These are phyloP conservation scores for Camellia oleifera DNA, from an alignment of 179 eudicot genomes.

Conservation along the genomic window DNA sequence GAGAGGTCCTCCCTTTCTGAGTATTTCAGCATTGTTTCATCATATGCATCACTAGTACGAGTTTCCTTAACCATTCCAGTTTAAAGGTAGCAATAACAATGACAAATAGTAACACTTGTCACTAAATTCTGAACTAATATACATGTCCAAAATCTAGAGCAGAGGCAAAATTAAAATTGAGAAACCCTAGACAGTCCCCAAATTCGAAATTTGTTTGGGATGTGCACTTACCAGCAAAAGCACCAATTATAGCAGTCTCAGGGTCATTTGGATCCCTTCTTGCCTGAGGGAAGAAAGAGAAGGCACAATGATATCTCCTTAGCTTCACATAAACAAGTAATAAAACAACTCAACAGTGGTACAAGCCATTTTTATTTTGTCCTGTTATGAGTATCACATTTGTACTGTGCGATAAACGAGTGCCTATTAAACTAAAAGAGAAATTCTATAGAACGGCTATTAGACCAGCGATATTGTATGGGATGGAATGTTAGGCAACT, in stretches of 20 bases:
- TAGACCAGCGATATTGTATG: too few relatives aligned
- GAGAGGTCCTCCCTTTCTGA: neutral
- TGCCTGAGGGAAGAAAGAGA: constrained; percentile 50
- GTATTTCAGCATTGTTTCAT: constrained; percentile 2
- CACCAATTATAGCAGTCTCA: constrained; percentile 88
- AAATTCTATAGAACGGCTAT: too few relatives aligned
- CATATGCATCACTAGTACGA: neutral
- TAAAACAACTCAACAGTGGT: neutral
- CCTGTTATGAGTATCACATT: neutral
- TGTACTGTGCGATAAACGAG: too few relatives aligned
- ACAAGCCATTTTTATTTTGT: neutral
- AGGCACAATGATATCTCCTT: constrained; percentile 7
- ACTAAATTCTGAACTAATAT: neutral
- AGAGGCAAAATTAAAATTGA: neutral
- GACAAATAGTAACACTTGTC: neutral
- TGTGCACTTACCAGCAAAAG: constrained; percentile 70
- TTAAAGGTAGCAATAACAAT: neutral
- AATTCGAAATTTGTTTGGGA: neutral
- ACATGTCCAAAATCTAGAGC: neutral
- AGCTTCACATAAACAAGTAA: constrained; percentile 2
- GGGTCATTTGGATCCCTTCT: constrained; percentile 78
- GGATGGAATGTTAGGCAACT: too few relatives aligned
- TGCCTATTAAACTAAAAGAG: too few relatives aligned
- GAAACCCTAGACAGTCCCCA: neutral
- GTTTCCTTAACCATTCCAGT: neutral